Base-by-base conservation (phyloP, 1,284 basidiomycete genomes). In the Quambalaria eucalypti region DNA sequence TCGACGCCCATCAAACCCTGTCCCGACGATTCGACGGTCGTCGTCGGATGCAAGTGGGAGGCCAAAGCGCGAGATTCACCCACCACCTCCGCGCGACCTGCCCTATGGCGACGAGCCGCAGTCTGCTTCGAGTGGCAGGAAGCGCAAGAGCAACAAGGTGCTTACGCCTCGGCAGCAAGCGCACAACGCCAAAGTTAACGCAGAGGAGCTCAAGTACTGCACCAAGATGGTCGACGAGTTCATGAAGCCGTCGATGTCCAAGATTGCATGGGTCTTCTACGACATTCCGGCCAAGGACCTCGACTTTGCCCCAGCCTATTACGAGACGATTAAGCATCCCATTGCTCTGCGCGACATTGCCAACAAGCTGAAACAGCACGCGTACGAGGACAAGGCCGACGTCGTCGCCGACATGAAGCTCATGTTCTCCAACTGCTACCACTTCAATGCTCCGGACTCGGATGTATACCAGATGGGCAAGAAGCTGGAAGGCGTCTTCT, bases 61-160 rank as follows among this genome's bases (percentile, higher is more conserved):
- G 21, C 93, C 93, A 0, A 96, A 96, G 79, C 87, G 93, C 52
- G 93, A 97, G 76, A 92, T 96, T 38, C 91, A 96, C 69, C 90
- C 92, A 10, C 92, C 92, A 19, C 85, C 90, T 14, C 85, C 90
- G 0, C 91, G 90, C 76, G 93, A 97, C 68, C 78, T 95, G 21
- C 83, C 87, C 0, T 95, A 91, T 74, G 81, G 83, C 28, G 87
- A 90, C 68, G 81, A 77, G 42, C 66, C 76, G n/a, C 54, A 64
- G 38, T 31, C 52, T 36, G 51, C 59, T 8, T 54, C 53, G 10
- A 46, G 52, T 19, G 40, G 28, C 8, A 54, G 48, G 30, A 39
- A 62, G 59, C 40, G 60, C 54, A 26, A 62, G 28, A 54, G 52
- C 50, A 56, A 55, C n/a, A 64, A 60, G 48, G 53, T 60, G 21